Conservation (phyloP, 129 eudicot species). For the Flaveria bidentis region DNA sequence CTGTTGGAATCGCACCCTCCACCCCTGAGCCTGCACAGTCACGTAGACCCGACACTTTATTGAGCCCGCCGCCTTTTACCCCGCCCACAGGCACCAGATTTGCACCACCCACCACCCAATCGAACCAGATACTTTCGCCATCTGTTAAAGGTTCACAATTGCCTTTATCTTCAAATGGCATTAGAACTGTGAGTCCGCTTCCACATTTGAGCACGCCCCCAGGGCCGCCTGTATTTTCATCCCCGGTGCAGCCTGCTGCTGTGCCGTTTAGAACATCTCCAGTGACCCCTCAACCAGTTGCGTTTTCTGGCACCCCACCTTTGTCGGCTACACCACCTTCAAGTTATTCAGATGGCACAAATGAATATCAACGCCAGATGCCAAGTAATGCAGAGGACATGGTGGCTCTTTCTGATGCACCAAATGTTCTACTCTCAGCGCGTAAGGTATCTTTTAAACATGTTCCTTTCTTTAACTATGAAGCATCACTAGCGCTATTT, state of each 20-base stretch:
- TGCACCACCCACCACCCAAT: constrained; percentile 46
- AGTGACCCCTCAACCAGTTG: constrained; percentile 88
- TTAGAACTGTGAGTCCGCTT: constrained; percentile 51
- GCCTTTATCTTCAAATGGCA: constrained; percentile 62
- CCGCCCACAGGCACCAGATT: constrained; percentile 46
- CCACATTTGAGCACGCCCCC: constrained; percentile 93
- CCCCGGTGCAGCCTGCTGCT: constrained; percentile 88
- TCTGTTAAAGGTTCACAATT: constrained; percentile 47
- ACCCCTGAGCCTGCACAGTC: constrained; percentile 36
- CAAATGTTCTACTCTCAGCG: constrained; percentile 88
- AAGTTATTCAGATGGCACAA: constrained; percentile 57
- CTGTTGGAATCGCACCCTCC: constrained; percentile 47
- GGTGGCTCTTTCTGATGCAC: constrained; percentile 42
- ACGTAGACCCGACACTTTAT: constrained; percentile 39
- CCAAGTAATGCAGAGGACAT: constrained; percentile 51
- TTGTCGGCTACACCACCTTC: constrained; percentile 69
- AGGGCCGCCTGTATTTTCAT: constrained; percentile 89
- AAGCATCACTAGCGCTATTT: neutral
- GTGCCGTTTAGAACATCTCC: constrained; percentile 91
- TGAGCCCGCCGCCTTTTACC: constrained; percentile 52
- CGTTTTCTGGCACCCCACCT: constrained; percentile 53
- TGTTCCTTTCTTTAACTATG: neutral
- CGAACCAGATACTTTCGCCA: constrained; percentile 55
- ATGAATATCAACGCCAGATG: constrained; percentile 53
- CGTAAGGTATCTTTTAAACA: constrained; percentile 58